Evolutionary conservation across 352 stramenopile species (phyloP), one percentile per base, ranked within the genome.

Genomic region (Phytophthora tubulina): DNA sequence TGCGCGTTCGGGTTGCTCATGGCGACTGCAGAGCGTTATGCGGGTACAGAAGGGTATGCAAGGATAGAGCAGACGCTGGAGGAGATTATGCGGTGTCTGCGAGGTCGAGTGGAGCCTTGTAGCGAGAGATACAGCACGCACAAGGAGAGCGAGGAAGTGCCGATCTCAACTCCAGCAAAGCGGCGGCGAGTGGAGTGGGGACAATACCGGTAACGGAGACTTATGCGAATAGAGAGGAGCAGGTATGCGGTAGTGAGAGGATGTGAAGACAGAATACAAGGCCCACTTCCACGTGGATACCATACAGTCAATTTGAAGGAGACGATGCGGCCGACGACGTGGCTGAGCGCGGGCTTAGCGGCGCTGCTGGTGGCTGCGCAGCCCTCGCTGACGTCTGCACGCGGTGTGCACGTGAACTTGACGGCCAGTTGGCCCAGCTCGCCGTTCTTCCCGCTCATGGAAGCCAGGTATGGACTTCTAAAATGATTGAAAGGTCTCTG

Each of bases 1-100:
- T 94, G 87, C 71, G 87, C 80, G 36, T 94, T 94, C 50, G 76
- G 76, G 64, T 84, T 80, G 57, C 30, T 81, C 76, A 86, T 84
- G 70, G 67, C 54, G 21, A 48, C 36, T 72, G 32, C 42, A 50
- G 35, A 14, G 5, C 2, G 13, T 30, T 45, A 15, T 36, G 17
- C 45, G 44, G 32, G 6, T 0, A 0, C 9, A 63, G 6, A 54
- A 36, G 9, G 4, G 21, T 63, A 48, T 41, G 4, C 3, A 32
- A 8, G 21, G 65, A 36, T 53, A 74, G 57, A 67, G 8, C 38
- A 68, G 13, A 32, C 8, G 10, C 30, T 51, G 31, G 21, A 9
- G 45, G 33, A 44, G 4, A 53, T 4, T 36, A 31, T 41, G 17
- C 21, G 1, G 17, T 13, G 4, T 35, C 46, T 45, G 6, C 9